phyloP scores from a whole-genome alignment of 192 early-diverging fungal genomes.

The Umbelopsis ramanniana region DNA sequence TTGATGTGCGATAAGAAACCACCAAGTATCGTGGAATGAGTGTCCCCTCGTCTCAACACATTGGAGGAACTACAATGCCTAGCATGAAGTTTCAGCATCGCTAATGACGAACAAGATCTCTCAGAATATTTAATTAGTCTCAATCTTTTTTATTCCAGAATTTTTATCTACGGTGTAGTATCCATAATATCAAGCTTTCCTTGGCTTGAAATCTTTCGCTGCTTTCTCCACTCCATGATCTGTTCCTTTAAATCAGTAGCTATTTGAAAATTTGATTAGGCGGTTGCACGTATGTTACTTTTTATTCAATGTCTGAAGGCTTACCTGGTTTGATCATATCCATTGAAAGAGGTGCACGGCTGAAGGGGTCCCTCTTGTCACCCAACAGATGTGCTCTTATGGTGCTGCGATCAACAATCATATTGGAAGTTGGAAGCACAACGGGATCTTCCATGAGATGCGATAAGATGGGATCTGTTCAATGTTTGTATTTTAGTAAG shows the following conservation, averaged over 20 bases:
- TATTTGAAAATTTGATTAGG: background rate
- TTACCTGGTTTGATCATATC: conserved; percentile 86
- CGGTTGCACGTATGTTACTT: background rate
- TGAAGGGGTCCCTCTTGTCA: conserved; percentile 92
- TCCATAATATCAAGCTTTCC: background rate
- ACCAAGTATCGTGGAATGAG: no score
- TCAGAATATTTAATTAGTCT: no score
- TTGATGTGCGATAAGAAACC: no score
- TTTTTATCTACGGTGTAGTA: background rate
- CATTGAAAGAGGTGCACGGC: conserved; percentile 84
- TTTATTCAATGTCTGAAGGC: background rate
- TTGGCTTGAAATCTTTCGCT: conserved; percentile 25
- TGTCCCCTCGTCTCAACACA: no score
- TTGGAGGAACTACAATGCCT: background rate
- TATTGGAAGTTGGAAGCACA: conserved; percentile 79
- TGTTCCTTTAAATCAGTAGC: conserved; percentile 24
- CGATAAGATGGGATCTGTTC: conserved; percentile 79
- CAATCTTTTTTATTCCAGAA: background rate
- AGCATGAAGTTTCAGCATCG: background rate
- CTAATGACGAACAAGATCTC: no score
- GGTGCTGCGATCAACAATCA: conserved; percentile 84
- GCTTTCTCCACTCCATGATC: conserved; percentile 33
- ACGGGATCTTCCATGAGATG: conserved; percentile 95
- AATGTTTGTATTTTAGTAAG: background rate
- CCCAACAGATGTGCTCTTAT: conserved; percentile 89